Base-by-base conservation (phyloP, 768 basidiomycete genomes). In the Coprinopsis cinerea region DNA sequence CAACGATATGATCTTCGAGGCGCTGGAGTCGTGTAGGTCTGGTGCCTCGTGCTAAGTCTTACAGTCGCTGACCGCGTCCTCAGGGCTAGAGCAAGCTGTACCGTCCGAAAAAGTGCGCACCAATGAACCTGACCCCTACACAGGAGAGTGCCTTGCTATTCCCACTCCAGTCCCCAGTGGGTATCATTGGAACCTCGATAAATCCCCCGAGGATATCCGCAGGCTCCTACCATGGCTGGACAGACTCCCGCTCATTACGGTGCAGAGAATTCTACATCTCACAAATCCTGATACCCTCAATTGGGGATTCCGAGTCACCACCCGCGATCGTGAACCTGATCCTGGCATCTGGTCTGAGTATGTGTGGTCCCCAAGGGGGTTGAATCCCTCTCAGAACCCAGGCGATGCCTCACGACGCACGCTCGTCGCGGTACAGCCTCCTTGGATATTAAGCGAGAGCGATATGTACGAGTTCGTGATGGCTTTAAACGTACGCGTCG, bases 351-450 rank as follows among this genome's bases (percentile, higher is more conserved):
- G 77, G 51, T 69, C 66, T 48, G 67, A 73, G 51, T 77, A 74
- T 52, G 63, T 71, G 47, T 80, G 79, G 72, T 54, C 59, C n/a
- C 56, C 48, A 13, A 54, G 50, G 4, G 39, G 15, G 20, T 18
- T 27, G 27, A 45, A 56, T 58, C 24, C 28, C 45, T 13, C 10
- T 14, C 30, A 14, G 35, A 35, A 44, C 17, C 17, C 44, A 39
- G 48, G 56, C 59, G 60, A 37, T 11, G 55, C 54, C 27, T 59
- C 63, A 30, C 59, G 59, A 41, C 42, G 63, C 53, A 24, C 62
- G 61, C 26, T 69, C 72, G 37, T 83, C 35, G 79, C 74, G n/a
- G 77, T 77, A 54, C 81, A 82, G 58, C 77, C 81, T 2, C 79
- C 80, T 4, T 82, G 77, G 75, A 66, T 81, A 20, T 70, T 83